Conservation (phyloP, 1,284 basidiomycete species). For the Sporisorium reilianum region DNA sequence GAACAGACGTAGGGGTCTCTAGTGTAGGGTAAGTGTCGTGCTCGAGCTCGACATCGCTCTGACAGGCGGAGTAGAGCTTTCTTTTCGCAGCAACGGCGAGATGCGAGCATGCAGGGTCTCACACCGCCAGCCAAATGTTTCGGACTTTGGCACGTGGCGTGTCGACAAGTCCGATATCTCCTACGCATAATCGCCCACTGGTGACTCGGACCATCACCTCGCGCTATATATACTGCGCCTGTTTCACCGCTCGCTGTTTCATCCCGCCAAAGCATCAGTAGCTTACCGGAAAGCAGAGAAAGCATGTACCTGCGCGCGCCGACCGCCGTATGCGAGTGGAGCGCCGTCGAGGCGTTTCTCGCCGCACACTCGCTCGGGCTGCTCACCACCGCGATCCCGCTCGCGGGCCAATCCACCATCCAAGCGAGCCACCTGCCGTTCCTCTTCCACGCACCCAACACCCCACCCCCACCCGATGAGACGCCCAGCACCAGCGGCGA, state of each 20-base stretch:
- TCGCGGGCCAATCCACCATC: slow-evolving; percentile 17
- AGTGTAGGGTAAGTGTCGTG: no score
- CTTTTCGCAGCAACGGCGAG: no score
- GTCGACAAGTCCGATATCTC: background rate
- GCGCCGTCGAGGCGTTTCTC: slow-evolving; percentile 21
- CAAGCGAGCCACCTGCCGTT: slow-evolving; percentile 47
- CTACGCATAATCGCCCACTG: background rate
- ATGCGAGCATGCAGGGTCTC: no score
- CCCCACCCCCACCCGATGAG: background rate
- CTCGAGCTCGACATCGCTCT: no score
- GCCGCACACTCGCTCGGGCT: slow-evolving; percentile 26
- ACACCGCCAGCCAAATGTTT: no score
- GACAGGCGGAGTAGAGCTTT: no score
- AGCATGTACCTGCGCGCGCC: slow-evolving; percentile 44
- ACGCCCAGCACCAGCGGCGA: background rate
- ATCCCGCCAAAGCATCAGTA: no score
- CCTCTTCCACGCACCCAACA: slow-evolving; percentile 7
- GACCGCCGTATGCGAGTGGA: slow-evolving; percentile 14
- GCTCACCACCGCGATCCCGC: slow-evolving; percentile 42
- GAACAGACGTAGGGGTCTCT: no score
- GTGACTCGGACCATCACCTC: background rate
- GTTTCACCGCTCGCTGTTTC: no score
- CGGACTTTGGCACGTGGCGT: slow-evolving; percentile 1
- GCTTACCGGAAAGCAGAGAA: no score
- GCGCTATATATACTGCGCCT: background rate